A percentile compares a stretch with the other conserved stretches of the same genome.
phyloP scores from a whole-genome alignment of 805 yeast genomes.

The Danielia oregonensis region DNA sequence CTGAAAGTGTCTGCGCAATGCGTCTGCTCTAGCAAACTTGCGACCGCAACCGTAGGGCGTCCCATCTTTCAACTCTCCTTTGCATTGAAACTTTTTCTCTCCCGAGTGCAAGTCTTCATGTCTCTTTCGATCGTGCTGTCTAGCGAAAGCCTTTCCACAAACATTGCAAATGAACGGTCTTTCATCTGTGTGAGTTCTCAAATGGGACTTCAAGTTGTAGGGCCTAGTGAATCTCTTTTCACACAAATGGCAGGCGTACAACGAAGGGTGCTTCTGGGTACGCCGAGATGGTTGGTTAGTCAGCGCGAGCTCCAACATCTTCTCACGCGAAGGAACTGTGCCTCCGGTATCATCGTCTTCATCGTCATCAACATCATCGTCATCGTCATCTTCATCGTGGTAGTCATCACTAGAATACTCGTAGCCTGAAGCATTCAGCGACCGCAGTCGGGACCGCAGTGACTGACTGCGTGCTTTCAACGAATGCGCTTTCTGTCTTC shows the following conservation, averaged over 20 bases:
- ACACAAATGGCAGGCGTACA: conserved; percentile 77
- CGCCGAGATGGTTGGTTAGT: conserved; percentile 52
- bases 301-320: conserved; percentile 63
- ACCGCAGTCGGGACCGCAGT: conserved; percentile 27
- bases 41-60: conserved; percentile 45
- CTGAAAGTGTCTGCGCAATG: conserved; percentile 43
- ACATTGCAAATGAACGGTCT: conserved; percentile 69
- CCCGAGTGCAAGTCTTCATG: conserved; percentile 65
- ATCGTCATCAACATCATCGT: conserved; percentile 11
- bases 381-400: conserved; percentile 26
- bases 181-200: conserved; percentile 86
- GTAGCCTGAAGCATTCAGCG: conserved; percentile 9
- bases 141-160: conserved; percentile 72
- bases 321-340: conserved; percentile 42
- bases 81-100: conserved; percentile 69
- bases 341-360: conserved; percentile 5
- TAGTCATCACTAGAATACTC: conserved; percentile 4
- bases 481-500: conserved; percentile 34
- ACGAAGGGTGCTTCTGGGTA: conserved; percentile 67
- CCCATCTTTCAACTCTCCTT: conserved; percentile 56
- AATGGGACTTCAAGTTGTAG: conserved; percentile 86
- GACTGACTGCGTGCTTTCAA: conserved; percentile 2
- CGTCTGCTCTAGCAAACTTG: conserved; percentile 45
- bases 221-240: conserved; percentile 88
- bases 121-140: conserved; percentile 44